phyloP scores from a whole-genome alignment of 1,139 yeast genomes.

The Casaregolazyma lundiana region DNA sequence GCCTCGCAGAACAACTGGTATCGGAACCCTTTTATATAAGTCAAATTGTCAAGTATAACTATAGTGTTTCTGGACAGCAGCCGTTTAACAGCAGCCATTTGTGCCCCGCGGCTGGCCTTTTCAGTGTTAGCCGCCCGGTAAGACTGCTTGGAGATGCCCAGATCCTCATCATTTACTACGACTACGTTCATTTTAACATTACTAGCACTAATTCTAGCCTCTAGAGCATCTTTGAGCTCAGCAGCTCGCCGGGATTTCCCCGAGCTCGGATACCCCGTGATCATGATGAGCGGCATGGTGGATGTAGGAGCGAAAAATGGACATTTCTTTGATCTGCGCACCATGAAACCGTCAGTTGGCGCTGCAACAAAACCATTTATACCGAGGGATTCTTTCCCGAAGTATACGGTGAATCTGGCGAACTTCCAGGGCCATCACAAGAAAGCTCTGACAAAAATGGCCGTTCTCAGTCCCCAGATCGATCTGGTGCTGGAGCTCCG shows the following conservation, averaged over 20 bases:
- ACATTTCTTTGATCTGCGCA: not conserved
- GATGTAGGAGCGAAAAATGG: not conserved
- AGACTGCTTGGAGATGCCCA: constrained; percentile 65
- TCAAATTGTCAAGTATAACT: constrained; percentile 79
- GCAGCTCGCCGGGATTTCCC: constrained; percentile 80
- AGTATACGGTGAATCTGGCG: constrained; percentile 61
- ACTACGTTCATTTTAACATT: constrained; percentile 56
- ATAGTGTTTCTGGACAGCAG: constrained; percentile 63
- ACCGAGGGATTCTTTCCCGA: constrained; percentile 46
- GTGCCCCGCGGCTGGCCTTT: constrained; percentile 76
- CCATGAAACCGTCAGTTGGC: not conserved
- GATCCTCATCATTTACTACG: constrained; percentile 69
- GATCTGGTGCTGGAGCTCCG: constrained; percentile 80
- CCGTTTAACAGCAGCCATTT: constrained; percentile 84
- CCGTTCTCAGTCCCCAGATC: constrained; percentile 70
- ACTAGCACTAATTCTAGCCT: constrained; percentile 42
- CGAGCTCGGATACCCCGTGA: constrained; percentile 80
- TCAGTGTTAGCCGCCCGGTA: constrained; percentile 55
- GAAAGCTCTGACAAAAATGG: constrained; percentile 67
- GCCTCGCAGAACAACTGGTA: constrained; percentile 94
- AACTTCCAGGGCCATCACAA: constrained; percentile 92
- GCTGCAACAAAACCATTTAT: constrained; percentile 19
- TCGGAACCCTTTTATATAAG: constrained; percentile 92
- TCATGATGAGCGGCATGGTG: constrained; percentile 74
- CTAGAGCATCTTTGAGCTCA: constrained; percentile 46